These are phyloP conservation scores for Trichosporon faecale DNA, from an alignment of 1,284 basidiomycete species.

Conservation along the genomic window DNA sequence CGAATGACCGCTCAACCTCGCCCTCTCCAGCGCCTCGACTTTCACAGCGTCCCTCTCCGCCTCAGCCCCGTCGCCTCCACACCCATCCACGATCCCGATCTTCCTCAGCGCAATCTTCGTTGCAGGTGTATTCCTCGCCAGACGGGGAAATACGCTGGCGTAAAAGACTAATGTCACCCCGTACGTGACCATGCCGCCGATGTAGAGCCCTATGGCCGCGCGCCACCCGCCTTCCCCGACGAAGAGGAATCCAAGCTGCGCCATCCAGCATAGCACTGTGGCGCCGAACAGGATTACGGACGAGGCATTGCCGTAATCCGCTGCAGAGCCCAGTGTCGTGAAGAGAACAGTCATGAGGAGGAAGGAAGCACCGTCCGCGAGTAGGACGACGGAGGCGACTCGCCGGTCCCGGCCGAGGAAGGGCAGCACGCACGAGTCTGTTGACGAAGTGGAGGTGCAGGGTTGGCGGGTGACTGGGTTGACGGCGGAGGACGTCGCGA, in stretches of 20 bases:
- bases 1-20: slow-evolving; percentile 75
- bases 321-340: slow-evolving; percentile 73
- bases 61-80: background rate
- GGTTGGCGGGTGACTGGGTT: slow-evolving; percentile 55
- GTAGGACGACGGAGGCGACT: slow-evolving; percentile 66
- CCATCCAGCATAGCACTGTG: slow-evolving; percentile 67
- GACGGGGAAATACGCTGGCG: slow-evolving; percentile 71
- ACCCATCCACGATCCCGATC: background rate
- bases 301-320: slow-evolving; percentile 73
- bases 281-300: slow-evolving; percentile 67
- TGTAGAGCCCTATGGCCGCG: slow-evolving; percentile 69
- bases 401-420: slow-evolving; percentile 61
- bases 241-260: slow-evolving; percentile 70
- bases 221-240: slow-evolving; percentile 61
- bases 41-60: slow-evolving; percentile 54
- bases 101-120: slow-evolving; percentile 58
- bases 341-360: slow-evolving; percentile 60
- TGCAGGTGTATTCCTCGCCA: slow-evolving; percentile 71
- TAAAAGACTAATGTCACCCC: slow-evolving; percentile 60
- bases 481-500: slow-evolving; percentile 65
- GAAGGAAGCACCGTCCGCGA: slow-evolving; percentile 59
- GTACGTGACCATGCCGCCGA: slow-evolving; percentile 57
- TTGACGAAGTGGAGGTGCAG: background rate
- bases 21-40: slow-evolving; percentile 77
- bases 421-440: slow-evolving; percentile 59